phyloP scores from a whole-genome alignment of 2,329 filamentous ascomycete species.

The Metarhizium guizhouense region DNA sequence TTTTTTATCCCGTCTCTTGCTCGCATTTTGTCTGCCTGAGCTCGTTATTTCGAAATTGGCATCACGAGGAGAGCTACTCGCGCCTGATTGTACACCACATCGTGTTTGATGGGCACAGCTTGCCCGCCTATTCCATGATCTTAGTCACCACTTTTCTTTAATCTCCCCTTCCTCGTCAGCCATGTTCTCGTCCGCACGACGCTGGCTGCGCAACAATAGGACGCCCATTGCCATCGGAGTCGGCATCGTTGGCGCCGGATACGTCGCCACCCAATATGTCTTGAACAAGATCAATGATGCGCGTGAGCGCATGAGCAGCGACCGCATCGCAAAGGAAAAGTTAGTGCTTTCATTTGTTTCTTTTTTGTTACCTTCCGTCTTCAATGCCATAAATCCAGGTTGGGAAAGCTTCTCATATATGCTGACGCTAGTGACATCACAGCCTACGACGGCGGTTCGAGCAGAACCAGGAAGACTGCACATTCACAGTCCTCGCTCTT shows the following conservation, averaged over 20 bases:
- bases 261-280: constrained; percentile 88
- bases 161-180: neutral
- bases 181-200: constrained; percentile 66
- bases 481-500: constrained; percentile 92
- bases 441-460: constrained; percentile 93
- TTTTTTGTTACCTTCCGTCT: neutral
- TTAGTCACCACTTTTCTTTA: neutral
- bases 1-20: neutral
- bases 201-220: constrained; percentile 88
- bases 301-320: constrained; percentile 91
- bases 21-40: neutral
- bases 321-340: constrained; percentile 96
- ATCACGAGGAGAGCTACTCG: neutral
- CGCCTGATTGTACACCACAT: neutral
- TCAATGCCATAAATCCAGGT: neutral
- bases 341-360: constrained; percentile 32
- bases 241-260: constrained; percentile 80
- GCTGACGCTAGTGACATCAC: constrained; percentile 1
- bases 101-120: neutral
- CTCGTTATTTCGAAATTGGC: neutral
- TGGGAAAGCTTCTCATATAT: neutral
- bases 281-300: constrained; percentile 86
- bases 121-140: constrained; percentile 2
- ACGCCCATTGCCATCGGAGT: constrained; percentile 82
- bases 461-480: constrained; percentile 98